Conservation (phyloP, 768 basidiomycete species). For the Collybia sp. region DNA sequence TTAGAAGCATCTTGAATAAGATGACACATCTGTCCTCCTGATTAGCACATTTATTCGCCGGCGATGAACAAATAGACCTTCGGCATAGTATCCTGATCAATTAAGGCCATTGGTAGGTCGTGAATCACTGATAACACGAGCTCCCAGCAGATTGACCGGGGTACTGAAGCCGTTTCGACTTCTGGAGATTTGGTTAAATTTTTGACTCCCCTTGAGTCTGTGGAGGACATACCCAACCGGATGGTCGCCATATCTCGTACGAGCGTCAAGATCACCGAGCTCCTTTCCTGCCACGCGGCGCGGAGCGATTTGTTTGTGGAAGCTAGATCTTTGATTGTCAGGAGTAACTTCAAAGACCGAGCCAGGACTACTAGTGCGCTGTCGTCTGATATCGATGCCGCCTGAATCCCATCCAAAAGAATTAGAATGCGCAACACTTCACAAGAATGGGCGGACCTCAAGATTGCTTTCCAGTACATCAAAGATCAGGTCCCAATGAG, state of each 20-base stretch:
- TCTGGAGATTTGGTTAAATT: constrained; percentile 12
- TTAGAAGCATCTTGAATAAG: constrained; percentile 60
- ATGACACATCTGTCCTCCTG: constrained; percentile 62
- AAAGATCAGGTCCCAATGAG: constrained; percentile 92
- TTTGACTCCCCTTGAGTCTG: not conserved
- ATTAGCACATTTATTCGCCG: not conserved
- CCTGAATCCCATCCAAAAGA: constrained; percentile 30
- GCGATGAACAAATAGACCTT: constrained; percentile 34
- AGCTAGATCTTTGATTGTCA: constrained; percentile 64
- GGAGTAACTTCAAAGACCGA: constrained; percentile 64
- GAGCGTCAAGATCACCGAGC: constrained; percentile 45
- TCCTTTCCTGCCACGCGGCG: constrained; percentile 61
- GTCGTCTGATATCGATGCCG: constrained; percentile 53
- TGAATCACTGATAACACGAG: constrained; percentile 66
- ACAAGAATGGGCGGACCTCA: constrained; percentile 53
- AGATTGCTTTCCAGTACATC: constrained; percentile 85
- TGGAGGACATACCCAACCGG: constrained; percentile 39
- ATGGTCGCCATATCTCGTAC: constrained; percentile 58
- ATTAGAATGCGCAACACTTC: not conserved
- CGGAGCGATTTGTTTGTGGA: constrained; percentile 70
- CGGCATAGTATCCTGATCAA: constrained; percentile 59
- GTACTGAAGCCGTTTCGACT: constrained; percentile 35
- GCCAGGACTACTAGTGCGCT: constrained; percentile 58
- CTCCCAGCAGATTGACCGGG: constrained; percentile 64
- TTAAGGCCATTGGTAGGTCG: constrained; percentile 56